Evolutionary conservation across 2,329 filamentous ascomycete genomes (phyloP).

Genomic region (Pseudogymnoascus sp.): DNA sequence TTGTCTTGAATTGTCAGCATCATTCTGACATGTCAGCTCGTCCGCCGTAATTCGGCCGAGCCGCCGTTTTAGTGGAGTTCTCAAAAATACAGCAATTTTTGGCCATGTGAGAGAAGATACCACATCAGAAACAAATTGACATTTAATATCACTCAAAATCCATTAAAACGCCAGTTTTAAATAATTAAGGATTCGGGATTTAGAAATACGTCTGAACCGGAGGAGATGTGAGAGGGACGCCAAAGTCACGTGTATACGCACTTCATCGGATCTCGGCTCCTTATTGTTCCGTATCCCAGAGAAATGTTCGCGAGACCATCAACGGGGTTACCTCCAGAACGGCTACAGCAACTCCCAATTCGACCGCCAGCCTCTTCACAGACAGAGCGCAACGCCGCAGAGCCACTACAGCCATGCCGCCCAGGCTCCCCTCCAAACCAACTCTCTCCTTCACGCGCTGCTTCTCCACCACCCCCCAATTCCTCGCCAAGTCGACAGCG

Average conservation of each 20-base stretch:
- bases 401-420: conserved; percentile 11
- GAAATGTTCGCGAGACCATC: conserved; percentile 6
- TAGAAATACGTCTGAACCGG: neutral
- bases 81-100: neutral
- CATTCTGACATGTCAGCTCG: neutral
- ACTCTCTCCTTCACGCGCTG: conserved; percentile 19
- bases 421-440: conserved; percentile 17
- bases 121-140: neutral
- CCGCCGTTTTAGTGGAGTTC: neutral
- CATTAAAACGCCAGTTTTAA: no score
- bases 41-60: conserved; percentile 1
- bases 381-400: conserved; percentile 1
- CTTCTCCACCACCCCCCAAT: conserved; percentile 25
- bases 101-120: neutral
- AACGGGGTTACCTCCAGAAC: conserved; percentile 1
- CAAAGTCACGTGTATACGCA: neutral
- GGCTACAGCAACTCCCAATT: neutral
- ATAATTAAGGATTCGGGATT: neutral
- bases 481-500: conserved; percentile 28
- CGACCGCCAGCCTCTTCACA: neutral
- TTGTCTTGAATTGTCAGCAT: conserved; percentile 6
- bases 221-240: neutral
- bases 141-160: neutral
- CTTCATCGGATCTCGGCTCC: neutral
- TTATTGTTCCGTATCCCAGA: neutral